Base-by-base conservation (phyloP, 2,329 filamentous ascomycete genomes). In the Xylaria digitata region DNA sequence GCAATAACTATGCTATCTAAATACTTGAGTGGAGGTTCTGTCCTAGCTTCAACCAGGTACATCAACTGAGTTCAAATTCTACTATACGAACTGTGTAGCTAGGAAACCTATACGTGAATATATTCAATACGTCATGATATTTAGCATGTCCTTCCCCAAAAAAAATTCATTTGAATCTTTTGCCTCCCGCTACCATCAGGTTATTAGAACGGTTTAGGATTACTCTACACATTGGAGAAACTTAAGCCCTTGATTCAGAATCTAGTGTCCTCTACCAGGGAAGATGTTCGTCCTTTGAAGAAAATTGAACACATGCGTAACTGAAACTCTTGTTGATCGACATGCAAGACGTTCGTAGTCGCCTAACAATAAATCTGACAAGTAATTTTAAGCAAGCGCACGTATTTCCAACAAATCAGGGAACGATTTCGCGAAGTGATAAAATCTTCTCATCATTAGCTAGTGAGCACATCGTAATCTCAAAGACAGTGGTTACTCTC, bases 321-420 rank as follows among this genome's bases (percentile, higher is more conserved):
- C 66, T 43, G 19, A 23, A 19, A 23, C 9, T 49, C 30, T 37
- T 53, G 7, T 15, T 46, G 19, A 19, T 40, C 40, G 40, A 50
- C 26, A 8, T 52, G 46, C 34, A 40, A 49, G 30, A 45, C 50
- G 46, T 50, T 60, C 50, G 32, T 58, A 19, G n/a, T 61, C 42
- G 45, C 43, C 26, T 63, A 17, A n/a, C 17, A 43, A 43, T 34
- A 19, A 17, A 34, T 3, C 9, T 37, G 32, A 8, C 8, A 46
- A 4, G 32, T 37, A 13, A 23, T 19, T 8, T 42, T 21, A 23
- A 54, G 19, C 4, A 46, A 26, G 34, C 15, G 3, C 17, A 46
- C 21, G 46, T 58, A 19, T 17, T 48, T 0, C 5, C 48, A 23
- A 23, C 42, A 6, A 62, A 56, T 43, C 34, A 43, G 42, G 19